These are phyloP conservation scores for Pseudogymnoascus sp. DNA, from an alignment of 2,329 filamentous ascomycete genomes.

Conservation along the genomic window DNA sequence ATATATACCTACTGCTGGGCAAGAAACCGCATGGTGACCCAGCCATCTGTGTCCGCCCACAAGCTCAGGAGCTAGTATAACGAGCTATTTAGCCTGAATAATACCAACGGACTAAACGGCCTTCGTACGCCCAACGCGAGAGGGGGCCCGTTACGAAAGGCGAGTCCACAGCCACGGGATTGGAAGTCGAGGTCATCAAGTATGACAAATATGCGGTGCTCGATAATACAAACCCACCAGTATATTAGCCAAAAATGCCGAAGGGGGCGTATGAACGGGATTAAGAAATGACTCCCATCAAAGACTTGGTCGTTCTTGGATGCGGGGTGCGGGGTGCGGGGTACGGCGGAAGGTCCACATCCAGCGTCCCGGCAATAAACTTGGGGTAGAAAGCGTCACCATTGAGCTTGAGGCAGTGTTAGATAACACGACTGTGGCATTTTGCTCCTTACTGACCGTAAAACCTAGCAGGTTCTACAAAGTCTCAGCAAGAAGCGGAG, in stretches of 20 bases:
- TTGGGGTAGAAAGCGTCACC: background rate
- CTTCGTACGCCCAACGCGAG: background rate
- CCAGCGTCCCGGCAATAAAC: background rate
- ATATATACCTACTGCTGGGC: background rate
- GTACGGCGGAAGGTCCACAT: background rate
- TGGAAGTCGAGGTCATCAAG: background rate
- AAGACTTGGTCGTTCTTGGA: background rate
- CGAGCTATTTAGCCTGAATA: conserved; percentile 4
- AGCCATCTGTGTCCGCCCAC: background rate
- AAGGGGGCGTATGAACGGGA: background rate
- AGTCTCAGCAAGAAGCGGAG: background rate
- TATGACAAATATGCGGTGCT: background rate
- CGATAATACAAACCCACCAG: background rate
- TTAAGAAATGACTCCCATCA: background rate
- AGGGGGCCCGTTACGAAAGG: background rate
- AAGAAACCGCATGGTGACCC: background rate
- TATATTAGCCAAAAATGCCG: background rate
- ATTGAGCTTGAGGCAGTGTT: background rate
- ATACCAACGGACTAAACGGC: background rate
- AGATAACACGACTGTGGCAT: background rate
- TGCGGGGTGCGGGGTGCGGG: conserved; percentile 5
- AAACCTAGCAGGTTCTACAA: background rate
- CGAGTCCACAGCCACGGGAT: background rate
- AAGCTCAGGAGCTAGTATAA: background rate
- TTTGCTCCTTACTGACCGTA: background rate